These are phyloP conservation scores for Cochliopodium minus DNA, from an alignment of 208 protist genomes.

Conservation along the genomic window DNA sequence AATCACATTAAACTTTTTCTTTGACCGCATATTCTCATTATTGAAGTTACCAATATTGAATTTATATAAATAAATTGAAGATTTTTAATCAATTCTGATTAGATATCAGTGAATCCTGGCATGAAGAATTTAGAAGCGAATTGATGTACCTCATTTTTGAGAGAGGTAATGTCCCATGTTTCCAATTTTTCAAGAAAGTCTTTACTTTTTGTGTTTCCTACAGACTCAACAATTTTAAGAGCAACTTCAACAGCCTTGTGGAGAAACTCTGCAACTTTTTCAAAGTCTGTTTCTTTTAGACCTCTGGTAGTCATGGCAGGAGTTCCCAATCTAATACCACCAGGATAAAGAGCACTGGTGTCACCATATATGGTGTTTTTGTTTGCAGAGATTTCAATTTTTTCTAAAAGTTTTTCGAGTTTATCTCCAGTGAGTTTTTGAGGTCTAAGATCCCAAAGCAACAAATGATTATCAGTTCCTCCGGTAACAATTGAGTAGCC, in stretches of 20 bases:
- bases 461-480: constrained; percentile 91
- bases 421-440: constrained; percentile 78
- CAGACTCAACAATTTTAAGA: constrained; percentile 48
- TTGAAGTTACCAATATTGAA: too few species aligned
- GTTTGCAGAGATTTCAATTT: constrained; percentile 73
- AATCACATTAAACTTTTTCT: too few species aligned
- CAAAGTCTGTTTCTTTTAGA: constrained; percentile 68
- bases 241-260: constrained; percentile 53
- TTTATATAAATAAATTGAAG: too few species aligned
- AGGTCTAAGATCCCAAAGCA: constrained; percentile 86
- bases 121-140: too few species aligned
- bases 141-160: too few species aligned
- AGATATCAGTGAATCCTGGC: too few species aligned
- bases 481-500: constrained; percentile 76
- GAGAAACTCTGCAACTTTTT: constrained; percentile 61
- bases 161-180: background rate
- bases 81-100: too few species aligned
- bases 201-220: constrained; percentile 14
- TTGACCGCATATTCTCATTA: too few species aligned
- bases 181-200: background rate
- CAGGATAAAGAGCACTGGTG: constrained; percentile 63
- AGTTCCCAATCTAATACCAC: constrained; percentile 79
- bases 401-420: constrained; percentile 78
- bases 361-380: constrained; percentile 92
- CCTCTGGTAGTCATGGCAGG: constrained; percentile 81